Evolutionary conservation across 179 eudicot species (phyloP).

Genomic region (Corrigiola litoralis): DNA sequence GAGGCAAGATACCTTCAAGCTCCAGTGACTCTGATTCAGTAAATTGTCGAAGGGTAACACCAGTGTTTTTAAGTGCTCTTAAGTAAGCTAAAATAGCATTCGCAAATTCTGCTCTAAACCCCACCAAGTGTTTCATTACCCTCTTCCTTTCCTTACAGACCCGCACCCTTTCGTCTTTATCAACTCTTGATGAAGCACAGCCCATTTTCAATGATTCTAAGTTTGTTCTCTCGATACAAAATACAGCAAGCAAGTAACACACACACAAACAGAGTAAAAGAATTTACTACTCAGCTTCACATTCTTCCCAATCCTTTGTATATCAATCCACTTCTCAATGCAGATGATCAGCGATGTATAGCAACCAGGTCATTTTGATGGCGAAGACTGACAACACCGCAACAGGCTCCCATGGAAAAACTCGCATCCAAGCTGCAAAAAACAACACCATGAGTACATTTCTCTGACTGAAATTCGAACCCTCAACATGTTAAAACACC

Average conservation of each 20-base stretch:
- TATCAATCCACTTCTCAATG: neutral
- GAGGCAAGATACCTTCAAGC: constrained; percentile 43
- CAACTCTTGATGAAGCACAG: constrained; percentile 58
- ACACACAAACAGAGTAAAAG: neutral
- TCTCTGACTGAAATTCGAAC: neutral
- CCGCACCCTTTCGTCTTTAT: constrained; percentile 61
- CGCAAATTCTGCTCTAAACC: constrained; percentile 59
- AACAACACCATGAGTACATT: neutral
- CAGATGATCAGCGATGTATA: neutral
- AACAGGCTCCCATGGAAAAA: neutral
- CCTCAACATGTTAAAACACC: neutral
- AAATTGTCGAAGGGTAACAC: constrained; percentile 72
- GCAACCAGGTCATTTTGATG: no score
- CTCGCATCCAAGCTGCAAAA: neutral
- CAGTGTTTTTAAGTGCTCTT: constrained; percentile 66
- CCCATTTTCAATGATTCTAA: constrained; percentile 41
- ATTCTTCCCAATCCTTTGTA: neutral
- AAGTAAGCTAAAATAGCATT: constrained; percentile 60
- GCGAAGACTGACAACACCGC: neutral
- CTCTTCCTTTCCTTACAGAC: constrained; percentile 65
- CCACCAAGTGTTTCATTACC: constrained; percentile 59
- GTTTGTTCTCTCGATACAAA: neutral
- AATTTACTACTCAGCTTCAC: neutral
- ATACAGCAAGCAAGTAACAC: neutral
- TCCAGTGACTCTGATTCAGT: constrained; percentile 67